Percentiles rank a stretch among this genome's conserved stretches.
Conservation (phyloP, 306 rosid genomes). For the Medicago arabica region DNA sequence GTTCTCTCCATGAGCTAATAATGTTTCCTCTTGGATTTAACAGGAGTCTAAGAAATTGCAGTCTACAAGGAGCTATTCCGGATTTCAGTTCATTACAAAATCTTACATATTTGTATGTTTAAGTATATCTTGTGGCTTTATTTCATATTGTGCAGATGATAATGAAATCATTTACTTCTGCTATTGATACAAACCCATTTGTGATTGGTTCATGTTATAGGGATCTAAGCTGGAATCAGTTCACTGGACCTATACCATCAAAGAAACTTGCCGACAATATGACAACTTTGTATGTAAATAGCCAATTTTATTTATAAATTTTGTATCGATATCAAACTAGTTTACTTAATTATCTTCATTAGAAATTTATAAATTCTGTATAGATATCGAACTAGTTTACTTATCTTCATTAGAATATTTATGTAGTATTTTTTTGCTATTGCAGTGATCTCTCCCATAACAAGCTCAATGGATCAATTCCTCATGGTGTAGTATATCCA, state of each 20-base stretch:
- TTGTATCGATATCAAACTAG: conserved; percentile 3
- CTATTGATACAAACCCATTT: conserved; percentile 33
- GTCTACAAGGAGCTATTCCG: conserved; percentile 79
- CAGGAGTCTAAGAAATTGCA: conserved; percentile 94
- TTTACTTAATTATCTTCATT: conserved; percentile 35
- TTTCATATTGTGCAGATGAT: conserved; percentile 30
- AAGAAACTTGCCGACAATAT: conserved; percentile 61
- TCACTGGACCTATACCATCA: conserved; percentile 68
- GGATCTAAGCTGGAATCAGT: conserved; percentile 82
- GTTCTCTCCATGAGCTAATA: conserved; percentile 28
- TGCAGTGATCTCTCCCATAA: conserved; percentile 75
- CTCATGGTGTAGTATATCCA: conserved; percentile 57
- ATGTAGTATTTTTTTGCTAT: conserved; percentile 28
- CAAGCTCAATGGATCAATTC: conserved; percentile 70
- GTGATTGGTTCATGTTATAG: conserved; percentile 54
- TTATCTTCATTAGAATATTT: conserved; percentile 32
- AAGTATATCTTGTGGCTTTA: conserved; percentile 17
- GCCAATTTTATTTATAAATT: conserved; percentile 17
- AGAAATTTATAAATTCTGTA: conserved; percentile 16
- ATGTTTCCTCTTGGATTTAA: conserved; percentile 43
- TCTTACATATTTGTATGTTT: conserved; percentile 79
- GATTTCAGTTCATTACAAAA: conserved; percentile 61
- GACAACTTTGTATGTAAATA: conserved; percentile 73
- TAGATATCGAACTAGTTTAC: conserved; percentile 11
- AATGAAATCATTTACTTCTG: conserved; percentile 15